Conservation (phyloP, 2,329 filamentous ascomycete species). For the Fusarium keratoplasticum region DNA sequence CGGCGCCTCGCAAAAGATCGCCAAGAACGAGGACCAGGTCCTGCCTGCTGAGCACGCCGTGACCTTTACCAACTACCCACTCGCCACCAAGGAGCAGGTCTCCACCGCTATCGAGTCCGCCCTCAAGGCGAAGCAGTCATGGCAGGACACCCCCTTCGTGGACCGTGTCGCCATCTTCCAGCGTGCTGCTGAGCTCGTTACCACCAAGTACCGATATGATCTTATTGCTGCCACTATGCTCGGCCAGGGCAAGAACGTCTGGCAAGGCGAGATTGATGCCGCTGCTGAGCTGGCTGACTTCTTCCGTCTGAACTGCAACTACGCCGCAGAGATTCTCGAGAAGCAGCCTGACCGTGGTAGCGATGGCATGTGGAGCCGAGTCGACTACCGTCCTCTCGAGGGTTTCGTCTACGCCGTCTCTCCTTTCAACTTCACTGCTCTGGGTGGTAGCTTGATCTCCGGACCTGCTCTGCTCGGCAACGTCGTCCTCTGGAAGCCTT, state of each 20-base stretch:
- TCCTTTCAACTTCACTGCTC: constrained; percentile 97
- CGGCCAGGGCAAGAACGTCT: constrained; percentile 97
- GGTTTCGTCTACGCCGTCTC: constrained; percentile 95
- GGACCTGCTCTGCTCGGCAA: constrained; percentile 92
- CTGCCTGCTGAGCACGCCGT: constrained; percentile 50
- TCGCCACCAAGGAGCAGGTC: constrained; percentile 49
- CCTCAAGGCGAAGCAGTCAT: constrained; percentile 81
- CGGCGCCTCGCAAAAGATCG: constrained; percentile 43
- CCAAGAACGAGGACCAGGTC: constrained; percentile 45
- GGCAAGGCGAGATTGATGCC: constrained; percentile 97
- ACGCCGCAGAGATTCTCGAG: constrained; percentile 68
- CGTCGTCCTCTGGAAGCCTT: constrained; percentile 96
- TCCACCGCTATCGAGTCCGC: constrained; percentile 80
- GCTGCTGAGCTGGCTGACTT: constrained; percentile 94
- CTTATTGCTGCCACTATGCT: constrained; percentile 96
- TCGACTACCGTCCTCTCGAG: constrained; percentile 91
- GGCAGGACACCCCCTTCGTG: constrained; percentile 88
- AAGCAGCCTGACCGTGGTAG: constrained; percentile 50
- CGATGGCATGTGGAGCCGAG: constrained; percentile 65
- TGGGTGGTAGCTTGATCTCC: constrained; percentile 85
- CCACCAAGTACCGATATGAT: constrained; percentile 94
- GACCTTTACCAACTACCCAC: constrained; percentile 50
- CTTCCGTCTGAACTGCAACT: constrained; percentile 91
- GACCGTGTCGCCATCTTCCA: constrained; percentile 94
- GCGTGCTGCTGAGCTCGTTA: constrained; percentile 91